A percentile compares a stretch with the other conserved stretches of the same genome.
phyloP scores from a whole-genome alignment of 371 early-diverging fungal genomes.

The Rhizopus stolonifer region DNA sequence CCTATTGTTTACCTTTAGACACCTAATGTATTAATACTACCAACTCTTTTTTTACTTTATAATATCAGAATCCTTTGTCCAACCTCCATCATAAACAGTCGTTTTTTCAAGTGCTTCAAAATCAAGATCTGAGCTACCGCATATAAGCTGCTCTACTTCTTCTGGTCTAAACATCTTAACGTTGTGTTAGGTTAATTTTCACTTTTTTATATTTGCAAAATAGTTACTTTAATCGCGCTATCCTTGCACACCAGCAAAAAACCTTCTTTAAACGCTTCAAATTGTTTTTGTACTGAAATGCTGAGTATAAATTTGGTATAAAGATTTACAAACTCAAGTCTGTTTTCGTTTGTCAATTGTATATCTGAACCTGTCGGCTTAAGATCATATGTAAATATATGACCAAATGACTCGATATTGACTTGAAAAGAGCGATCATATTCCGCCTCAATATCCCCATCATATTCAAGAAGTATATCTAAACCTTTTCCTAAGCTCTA shows the following conservation, averaged over 20 bases:
- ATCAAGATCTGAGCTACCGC: conserved; percentile 90
- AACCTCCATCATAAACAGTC: conserved; percentile 90
- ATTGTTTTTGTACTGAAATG: conserved; percentile 73
- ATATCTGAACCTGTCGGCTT: conserved; percentile 62
- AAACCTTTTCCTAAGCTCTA: conserved; percentile 68
- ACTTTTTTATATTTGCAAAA: neutral
- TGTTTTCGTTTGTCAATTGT: conserved; percentile 65
- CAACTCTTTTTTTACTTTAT: conserved; percentile 44
- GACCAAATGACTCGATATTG: conserved; percentile 65
- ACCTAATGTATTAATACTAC: neutral
- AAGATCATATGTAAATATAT: conserved; percentile 57
- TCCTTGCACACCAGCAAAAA: conserved; percentile 85
- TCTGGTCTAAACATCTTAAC: conserved; percentile 83
- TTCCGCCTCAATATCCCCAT: conserved; percentile 57
- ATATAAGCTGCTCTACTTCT: conserved; percentile 95
- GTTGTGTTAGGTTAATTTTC: neutral
- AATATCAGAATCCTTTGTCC: conserved; percentile 61
- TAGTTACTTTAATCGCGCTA: conserved; percentile 69
- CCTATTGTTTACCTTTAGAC: conserved; percentile 6
- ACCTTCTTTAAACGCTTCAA: conserved; percentile 87
- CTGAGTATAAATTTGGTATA: conserved; percentile 75
- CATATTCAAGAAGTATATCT: conserved; percentile 53
- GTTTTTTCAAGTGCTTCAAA: conserved; percentile 80
- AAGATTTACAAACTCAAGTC: conserved; percentile 69
- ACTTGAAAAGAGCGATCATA: conserved; percentile 73